phyloP scores from a whole-genome alignment of 768 basidiomycete genomes.

The Mycena rebaudengoi region DNA sequence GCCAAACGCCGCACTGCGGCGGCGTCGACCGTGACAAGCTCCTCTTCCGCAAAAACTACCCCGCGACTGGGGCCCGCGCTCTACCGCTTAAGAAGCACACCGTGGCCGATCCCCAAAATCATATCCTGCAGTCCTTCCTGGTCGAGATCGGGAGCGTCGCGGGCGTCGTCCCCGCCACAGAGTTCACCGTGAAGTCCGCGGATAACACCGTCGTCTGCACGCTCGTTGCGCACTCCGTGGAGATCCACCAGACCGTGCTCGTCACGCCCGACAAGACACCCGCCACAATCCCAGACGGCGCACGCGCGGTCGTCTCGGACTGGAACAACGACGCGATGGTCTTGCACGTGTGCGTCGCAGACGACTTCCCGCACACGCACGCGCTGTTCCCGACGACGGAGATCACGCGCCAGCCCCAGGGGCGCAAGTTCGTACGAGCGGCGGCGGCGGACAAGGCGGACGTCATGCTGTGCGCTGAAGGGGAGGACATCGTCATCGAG shows the following conservation, averaged over 20 bases:
- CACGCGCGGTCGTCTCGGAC: neutral
- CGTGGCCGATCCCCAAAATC: neutral
- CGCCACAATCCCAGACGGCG: neutral
- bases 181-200: neutral
- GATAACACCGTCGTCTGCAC: neutral
- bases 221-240: neutral
- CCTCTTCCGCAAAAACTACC: neutral
- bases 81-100: neutral
- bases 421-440: neutral
- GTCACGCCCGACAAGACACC: neutral
- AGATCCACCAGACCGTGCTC: neutral
- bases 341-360: neutral
- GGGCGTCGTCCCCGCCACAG: slow-evolving; percentile 3
- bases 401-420: neutral
- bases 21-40: neutral
- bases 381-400: neutral
- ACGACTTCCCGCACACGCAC: neutral
- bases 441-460: neutral
- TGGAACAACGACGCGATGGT: neutral
- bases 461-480: neutral
- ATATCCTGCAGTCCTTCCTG: neutral
- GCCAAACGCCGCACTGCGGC: slow-evolving; percentile 6
- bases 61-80: neutral
- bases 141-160: neutral
- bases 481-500: slow-evolving; percentile 5